Base-by-base conservation (phyloP, 192 early-diverging fungal species). In the Piromyces sp. region DNA sequence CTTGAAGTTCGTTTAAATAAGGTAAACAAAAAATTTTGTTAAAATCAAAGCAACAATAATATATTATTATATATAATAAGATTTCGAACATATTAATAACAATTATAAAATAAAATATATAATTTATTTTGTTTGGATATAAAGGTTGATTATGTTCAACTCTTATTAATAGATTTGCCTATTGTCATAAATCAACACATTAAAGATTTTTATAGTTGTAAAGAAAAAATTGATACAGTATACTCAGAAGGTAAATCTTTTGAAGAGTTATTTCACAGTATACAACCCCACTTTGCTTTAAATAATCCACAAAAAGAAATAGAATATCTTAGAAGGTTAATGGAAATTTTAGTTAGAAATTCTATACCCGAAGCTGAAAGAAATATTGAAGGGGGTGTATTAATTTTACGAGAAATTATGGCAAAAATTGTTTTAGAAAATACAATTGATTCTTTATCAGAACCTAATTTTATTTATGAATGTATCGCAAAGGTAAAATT, bases 231-330 rank as follows among this genome's bases (percentile, higher is more conserved):
- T 33, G 87, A 83, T n/a, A 87, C 87, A 29, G 31, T 84, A 22
- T 87, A 88, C 83, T 80, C 86, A 30, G 87, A 87, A 6, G 85
- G 81, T 30, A 85, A 81, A 30, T 79, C 81, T 13, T 37, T 87
- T 13, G 87, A 88, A 37, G 83, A 88, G 79, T 79, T 87, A 19
- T 87, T 87, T 79, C 79, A 81, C 79, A 87, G 87, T 13, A 40
- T 29, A 29, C 87, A 87, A 42, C 87, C 87, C 26, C 87, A 87
- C 58, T 82, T 86, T 79, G 87, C 85, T 1, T 80, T 87, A 7
- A 33, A 79, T 16, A 29, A 82, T 37, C 28, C 80, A 51, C 85
- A 89, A 68, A 78, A 78, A 14, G 86, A 87, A 80, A 13, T 19
- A 22, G 87, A 88, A 78, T 87, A 87, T 31, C 40, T 86, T 13